Conservation (phyloP, 2,329 filamentous ascomycete genomes). For the Fusarium sp. region DNA sequence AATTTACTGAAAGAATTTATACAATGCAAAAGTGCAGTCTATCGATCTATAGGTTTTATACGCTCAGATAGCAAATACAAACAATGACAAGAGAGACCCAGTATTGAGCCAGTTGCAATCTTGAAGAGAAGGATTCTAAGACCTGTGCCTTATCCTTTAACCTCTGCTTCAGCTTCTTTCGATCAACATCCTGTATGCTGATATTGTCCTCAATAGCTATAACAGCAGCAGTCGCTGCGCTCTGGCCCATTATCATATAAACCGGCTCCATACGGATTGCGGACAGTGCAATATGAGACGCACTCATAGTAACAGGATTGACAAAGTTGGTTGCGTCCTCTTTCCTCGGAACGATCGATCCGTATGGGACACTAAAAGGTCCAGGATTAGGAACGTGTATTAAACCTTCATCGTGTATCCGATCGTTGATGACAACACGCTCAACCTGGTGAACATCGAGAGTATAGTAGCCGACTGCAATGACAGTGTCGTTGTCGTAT, state of each 20-base stretch:
- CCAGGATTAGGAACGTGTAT: conserved; percentile 17
- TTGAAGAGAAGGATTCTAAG: background rate
- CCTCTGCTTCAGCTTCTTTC: background rate
- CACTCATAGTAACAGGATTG: conserved; percentile 19
- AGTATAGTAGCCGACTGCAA: conserved; percentile 23
- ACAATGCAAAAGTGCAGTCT: too few species aligned
- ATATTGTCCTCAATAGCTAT: conserved; percentile 28
- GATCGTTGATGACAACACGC: conserved; percentile 12
- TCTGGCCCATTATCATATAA: conserved; percentile 28
- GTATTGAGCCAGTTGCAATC: background rate
- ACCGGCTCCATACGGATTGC: conserved; percentile 23
- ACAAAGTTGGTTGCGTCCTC: conserved; percentile 22
- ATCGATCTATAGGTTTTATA: background rate
- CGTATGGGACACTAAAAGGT: conserved; percentile 20
- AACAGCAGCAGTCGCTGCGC: conserved; percentile 21
- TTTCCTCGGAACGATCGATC: conserved; percentile 1
- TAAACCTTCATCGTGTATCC: conserved; percentile 20
- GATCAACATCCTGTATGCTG: conserved; percentile 21
- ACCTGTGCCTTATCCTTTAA: conserved; percentile 14
- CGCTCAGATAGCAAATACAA: background rate
- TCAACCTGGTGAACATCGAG: conserved; percentile 30
- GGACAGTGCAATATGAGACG: conserved; percentile 17
- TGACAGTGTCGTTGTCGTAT: conserved; percentile 5
- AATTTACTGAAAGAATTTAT: too few species aligned
- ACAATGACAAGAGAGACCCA: background rate